Evolutionary conservation across 2,329 filamentous ascomycete species (phyloP).

Genomic region (Calonectria multiphialidica): DNA sequence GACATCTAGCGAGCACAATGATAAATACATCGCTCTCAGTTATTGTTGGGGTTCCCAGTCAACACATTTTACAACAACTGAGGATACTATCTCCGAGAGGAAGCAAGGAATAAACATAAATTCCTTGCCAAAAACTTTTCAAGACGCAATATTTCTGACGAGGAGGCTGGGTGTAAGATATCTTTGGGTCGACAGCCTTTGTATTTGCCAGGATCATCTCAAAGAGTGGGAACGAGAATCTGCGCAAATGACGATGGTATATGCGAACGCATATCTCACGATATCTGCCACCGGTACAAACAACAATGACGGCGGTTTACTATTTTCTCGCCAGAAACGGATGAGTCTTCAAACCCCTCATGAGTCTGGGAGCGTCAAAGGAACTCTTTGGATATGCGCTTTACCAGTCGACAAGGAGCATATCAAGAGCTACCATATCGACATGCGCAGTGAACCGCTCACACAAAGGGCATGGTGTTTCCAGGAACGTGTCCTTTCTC

Average conservation of each 20-base stretch:
- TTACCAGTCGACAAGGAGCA: conserved; percentile 12
- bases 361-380: not conserved
- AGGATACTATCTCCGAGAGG: not conserved
- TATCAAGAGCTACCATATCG: conserved; percentile 8
- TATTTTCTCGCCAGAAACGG: not conserved
- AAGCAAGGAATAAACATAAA: conserved; percentile 2
- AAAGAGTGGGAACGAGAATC: conserved; percentile 19
- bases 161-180: conserved; percentile 11
- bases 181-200: conserved; percentile 24
- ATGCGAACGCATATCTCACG: conserved; percentile 17
- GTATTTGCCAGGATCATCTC: conserved; percentile 19
- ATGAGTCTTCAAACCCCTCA: not conserved
- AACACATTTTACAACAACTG: conserved; percentile 13
- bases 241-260: conserved; percentile 5
- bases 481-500: conserved; percentile 36
- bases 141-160: conserved; percentile 12
- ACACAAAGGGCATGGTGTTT: conserved; percentile 33
- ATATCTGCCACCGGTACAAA: conserved; percentile 7
- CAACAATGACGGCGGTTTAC: not conserved
- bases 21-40: conserved; percentile 23
- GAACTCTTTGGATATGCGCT: not conserved
- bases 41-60: conserved; percentile 22
- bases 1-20: not conserved
- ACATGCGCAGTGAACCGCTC: conserved; percentile 16
- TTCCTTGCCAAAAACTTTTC: conserved; percentile 16